phyloP scores from a whole-genome alignment of 345 rosid species.

The Hibiscus tridactylites region DNA sequence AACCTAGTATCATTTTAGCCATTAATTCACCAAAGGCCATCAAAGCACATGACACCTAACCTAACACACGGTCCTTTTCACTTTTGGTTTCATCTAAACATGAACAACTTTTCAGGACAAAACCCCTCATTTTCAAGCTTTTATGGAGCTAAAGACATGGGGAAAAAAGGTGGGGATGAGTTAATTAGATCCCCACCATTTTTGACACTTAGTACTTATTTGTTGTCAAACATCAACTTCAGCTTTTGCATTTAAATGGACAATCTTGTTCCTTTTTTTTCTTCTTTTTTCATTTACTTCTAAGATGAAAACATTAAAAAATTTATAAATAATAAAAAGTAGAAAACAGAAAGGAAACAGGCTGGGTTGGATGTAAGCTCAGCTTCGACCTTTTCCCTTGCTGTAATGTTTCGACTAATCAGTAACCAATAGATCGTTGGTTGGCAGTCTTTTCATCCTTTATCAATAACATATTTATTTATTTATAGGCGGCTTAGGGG shows the following conservation, averaged over 20 bases:
- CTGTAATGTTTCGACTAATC: too few species aligned
- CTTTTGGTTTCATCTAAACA: constrained; percentile 7
- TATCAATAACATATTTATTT: too few species aligned
- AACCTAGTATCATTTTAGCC: background rate
- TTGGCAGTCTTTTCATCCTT: too few species aligned
- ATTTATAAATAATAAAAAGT: background rate
- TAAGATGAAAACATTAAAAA: background rate
- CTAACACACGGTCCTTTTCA: constrained; percentile 21
- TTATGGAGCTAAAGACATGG: background rate
- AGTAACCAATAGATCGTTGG: too few species aligned
- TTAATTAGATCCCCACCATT: background rate
- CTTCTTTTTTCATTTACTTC: background rate
- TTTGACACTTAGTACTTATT: background rate
- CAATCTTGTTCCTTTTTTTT: background rate
- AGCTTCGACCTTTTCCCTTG: background rate
- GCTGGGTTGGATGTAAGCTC: background rate
- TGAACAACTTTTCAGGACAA: background rate
- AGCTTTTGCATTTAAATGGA: background rate
- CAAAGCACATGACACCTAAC: constrained; percentile 26
- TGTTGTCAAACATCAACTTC: constrained; percentile 7
- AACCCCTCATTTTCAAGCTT: background rate
- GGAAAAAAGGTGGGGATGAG: background rate
- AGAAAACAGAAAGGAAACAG: background rate
- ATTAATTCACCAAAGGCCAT: background rate
- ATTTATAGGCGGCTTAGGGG: too few species aligned